phyloP scores from a whole-genome alignment of 129 eudicot species.

The Flaveria linearis region DNA sequence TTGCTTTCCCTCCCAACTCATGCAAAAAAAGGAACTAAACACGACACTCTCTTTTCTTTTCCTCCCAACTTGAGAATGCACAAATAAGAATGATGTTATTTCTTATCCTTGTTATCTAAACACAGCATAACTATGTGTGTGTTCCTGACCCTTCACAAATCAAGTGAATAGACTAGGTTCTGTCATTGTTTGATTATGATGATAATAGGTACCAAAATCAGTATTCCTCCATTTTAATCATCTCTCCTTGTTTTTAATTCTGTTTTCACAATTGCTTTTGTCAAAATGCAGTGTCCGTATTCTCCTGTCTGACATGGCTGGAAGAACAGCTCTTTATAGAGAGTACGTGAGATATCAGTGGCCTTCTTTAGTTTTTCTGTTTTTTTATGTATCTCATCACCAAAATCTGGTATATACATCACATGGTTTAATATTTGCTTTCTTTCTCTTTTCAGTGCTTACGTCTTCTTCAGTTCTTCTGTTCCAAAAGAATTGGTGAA shows the following conservation, averaged over 20 bases:
- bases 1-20: not conserved
- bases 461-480: slow-evolving; percentile 87
- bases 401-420: not conserved
- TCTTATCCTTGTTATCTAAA: not conserved
- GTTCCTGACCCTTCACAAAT: not conserved
- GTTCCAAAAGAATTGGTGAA: slow-evolving; percentile 66
- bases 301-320: slow-evolving; percentile 85
- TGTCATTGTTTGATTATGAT: slow-evolving; percentile 19
- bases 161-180: slow-evolving; percentile 10
- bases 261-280: slow-evolving; percentile 27
- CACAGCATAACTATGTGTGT: not conserved
- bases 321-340: slow-evolving; percentile 76
- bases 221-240: not conserved
- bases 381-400: not conserved
- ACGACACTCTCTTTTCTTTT: not conserved
- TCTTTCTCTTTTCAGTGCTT: slow-evolving; percentile 59
- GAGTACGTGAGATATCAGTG: slow-evolving; percentile 52
- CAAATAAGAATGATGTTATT: not conserved
- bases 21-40: not conserved
- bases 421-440: slow-evolving; percentile 14
- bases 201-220: not conserved
- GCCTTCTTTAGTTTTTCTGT: not conserved
- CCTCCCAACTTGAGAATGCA: not conserved
- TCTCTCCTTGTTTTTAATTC: not conserved
- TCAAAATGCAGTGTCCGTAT: slow-evolving; percentile 66